Evolutionary conservation across 345 rosid species (phyloP), one percentile per base, ranked within the genome.

Genomic region (Populus alba): DNA sequence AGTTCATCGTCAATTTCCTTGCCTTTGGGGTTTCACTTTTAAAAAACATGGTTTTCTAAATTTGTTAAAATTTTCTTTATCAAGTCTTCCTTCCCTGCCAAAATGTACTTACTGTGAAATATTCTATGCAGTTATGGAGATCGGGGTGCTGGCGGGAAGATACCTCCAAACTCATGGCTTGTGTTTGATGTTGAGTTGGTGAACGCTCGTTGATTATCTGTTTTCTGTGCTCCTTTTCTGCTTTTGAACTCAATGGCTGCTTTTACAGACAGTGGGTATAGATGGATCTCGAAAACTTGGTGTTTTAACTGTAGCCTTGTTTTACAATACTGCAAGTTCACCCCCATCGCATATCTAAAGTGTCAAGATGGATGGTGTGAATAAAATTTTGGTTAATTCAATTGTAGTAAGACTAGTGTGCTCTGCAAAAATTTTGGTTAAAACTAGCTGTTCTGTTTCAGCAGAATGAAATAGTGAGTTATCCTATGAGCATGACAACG

Each of bases 91-190:
- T 7, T 68, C 7, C 67, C 51, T 23, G 37, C 10, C 20, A 1
- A 33, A 11, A 10, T 29, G n/a, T 53, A 39, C 39, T 70, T 12
- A 35, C 37, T 9, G 8, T 59, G 8, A 23, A 23, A 33, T 0
- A 47, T 71, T 12, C 81, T 49, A 71, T 87, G 81, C 92, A 89
- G 97, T 59, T 89, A 82, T 38, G 87, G 88, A 53, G 79, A 77
- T 18, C 75, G 75, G 51, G 90, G 88, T 62, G 87, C 75, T 55
- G 77, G 87, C 27, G 79, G 85, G 81, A 78, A 78, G 73, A 87
- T 92, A 57, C 97, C 97, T 11, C 92, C 95, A 3, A 85, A 90
- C 59, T 81, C 95, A 1, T 94, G 92, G 92, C 90, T 92, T 27
- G 86, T 81, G 74, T 92, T 87, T 72, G 95, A 91, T 77, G 90